Evolutionary conservation across 192 early-diverging fungal species (phyloP).

Genomic region (Geranomyces variabilis): DNA sequence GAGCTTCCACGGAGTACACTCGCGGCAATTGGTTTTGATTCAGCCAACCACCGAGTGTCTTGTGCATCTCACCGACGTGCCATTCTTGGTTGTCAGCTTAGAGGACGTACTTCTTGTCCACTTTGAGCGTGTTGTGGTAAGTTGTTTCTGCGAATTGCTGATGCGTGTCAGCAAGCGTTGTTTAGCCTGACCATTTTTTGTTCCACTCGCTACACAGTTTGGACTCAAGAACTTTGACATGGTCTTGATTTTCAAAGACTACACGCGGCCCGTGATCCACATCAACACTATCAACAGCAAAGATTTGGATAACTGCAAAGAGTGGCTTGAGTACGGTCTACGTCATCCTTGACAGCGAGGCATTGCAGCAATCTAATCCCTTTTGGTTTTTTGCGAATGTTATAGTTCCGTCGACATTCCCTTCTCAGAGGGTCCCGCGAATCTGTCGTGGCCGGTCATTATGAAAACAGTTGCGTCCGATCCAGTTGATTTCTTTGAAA

Average conservation of each 20-base stretch:
- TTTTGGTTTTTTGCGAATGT: background rate
- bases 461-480: slow-evolving; percentile 98
- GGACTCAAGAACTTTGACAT: slow-evolving; percentile 98
- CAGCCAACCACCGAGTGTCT: slow-evolving; percentile 96
- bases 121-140: slow-evolving; percentile 87
- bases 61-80: slow-evolving; percentile 93
- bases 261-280: slow-evolving; percentile 82
- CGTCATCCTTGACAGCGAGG: background rate
- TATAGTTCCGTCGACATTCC: slow-evolving; percentile 75
- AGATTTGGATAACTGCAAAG: slow-evolving; percentile 91
- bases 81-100: slow-evolving; percentile 87
- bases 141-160: background rate
- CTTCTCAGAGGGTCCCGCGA: slow-evolving; percentile 91
- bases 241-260: slow-evolving; percentile 97
- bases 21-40: slow-evolving; percentile 86
- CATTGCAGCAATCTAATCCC: background rate
- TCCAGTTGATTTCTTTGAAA: slow-evolving; percentile 88
- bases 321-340: slow-evolving; percentile 77
- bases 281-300: slow-evolving; percentile 94
- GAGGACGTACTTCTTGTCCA: slow-evolving; percentile 93
- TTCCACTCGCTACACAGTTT: slow-evolving; percentile 61
- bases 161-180: background rate
- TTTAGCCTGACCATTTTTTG: background rate
- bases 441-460: slow-evolving; percentile 93
- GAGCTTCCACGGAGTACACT: slow-evolving; percentile 93